Evolutionary conservation across 139 green algal species (phyloP).

Genomic region (Chlorella sp.): DNA sequence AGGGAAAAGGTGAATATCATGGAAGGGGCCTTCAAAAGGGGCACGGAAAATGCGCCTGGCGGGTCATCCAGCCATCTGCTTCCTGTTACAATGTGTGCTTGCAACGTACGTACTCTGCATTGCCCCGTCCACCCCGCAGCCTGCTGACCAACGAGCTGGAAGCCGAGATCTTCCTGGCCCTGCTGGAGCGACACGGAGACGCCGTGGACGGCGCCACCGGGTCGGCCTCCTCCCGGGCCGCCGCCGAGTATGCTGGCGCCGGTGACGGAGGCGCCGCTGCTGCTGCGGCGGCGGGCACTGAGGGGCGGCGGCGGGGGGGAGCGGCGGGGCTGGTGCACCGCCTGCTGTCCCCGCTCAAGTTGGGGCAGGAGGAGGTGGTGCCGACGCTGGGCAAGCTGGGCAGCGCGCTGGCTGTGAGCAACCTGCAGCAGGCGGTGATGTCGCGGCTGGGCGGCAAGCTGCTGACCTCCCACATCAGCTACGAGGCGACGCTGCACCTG

Average conservation of each 20-base stretch:
- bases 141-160: conserved; percentile 82
- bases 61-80: too few relatives aligned
- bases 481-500: conserved; percentile 59
- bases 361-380: conserved; percentile 70
- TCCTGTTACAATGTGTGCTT: too few relatives aligned
- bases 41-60: too few relatives aligned
- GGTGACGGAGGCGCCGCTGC: conserved; percentile 47
- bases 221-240: conserved; percentile 39
- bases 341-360: conserved; percentile 64
- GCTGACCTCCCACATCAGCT: conserved; percentile 52
- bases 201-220: conserved; percentile 33
- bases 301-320: background rate
- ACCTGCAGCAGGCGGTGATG: conserved; percentile 46
- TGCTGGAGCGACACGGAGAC: conserved; percentile 63
- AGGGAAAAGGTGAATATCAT: too few relatives aligned
- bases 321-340: conserved; percentile 19
- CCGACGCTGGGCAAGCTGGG: conserved; percentile 72
- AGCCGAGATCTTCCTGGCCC: conserved; percentile 85
- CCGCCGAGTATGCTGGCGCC: conserved; percentile 20
- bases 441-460: conserved; percentile 60
- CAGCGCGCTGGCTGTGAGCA: conserved; percentile 59
- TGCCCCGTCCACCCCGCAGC: background rate
- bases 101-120: background rate
- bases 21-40: too few relatives aligned
- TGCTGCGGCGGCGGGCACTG: conserved; percentile 42